Conservation (phyloP, 2,329 filamentous ascomycete species). For the Echinosphaeria canescens region DNA sequence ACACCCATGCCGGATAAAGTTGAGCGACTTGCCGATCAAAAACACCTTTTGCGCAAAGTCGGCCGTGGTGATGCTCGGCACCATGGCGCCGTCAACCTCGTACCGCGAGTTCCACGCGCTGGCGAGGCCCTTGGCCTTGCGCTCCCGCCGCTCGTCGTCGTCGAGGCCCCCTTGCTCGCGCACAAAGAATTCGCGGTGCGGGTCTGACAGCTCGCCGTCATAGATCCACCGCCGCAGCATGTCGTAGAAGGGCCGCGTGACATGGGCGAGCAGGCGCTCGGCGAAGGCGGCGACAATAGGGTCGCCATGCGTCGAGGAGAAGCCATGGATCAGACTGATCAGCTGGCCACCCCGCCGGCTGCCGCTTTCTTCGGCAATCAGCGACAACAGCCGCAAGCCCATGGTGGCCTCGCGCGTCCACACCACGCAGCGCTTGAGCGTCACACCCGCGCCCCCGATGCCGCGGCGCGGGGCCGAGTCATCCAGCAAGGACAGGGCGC, state of each 20-base stretch:
- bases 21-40: conserved; percentile 89
- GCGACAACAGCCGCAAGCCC: conserved; percentile 77
- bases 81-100: conserved; percentile 63
- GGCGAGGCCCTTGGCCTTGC: conserved; percentile 40
- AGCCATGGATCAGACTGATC: conserved; percentile 81
- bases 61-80: conserved; percentile 79
- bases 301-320: conserved; percentile 85
- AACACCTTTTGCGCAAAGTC: conserved; percentile 96
- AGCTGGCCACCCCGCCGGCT: conserved; percentile 72
- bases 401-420: conserved; percentile 97
- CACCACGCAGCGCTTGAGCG: conserved; percentile 82
- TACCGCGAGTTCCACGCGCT: conserved; percentile 99
- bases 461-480: conserved; percentile 43
- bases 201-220: conserved; percentile 92
- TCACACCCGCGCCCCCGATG: conserved; percentile 74
- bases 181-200: conserved; percentile 90
- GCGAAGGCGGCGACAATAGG: conserved; percentile 88
- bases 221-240: conserved; percentile 97
- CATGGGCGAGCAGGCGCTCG: conserved; percentile 64
- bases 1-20: conserved; percentile 94
- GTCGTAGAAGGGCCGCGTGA: conserved; percentile 90
- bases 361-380: conserved; percentile 82
- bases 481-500: conserved; percentile 56
- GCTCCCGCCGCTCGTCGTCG: conserved; percentile 18
- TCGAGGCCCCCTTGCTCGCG: conserved; percentile 53